phyloP scores from a whole-genome alignment of 139 green algal species.

The Mesotaenium endlicherianum region DNA sequence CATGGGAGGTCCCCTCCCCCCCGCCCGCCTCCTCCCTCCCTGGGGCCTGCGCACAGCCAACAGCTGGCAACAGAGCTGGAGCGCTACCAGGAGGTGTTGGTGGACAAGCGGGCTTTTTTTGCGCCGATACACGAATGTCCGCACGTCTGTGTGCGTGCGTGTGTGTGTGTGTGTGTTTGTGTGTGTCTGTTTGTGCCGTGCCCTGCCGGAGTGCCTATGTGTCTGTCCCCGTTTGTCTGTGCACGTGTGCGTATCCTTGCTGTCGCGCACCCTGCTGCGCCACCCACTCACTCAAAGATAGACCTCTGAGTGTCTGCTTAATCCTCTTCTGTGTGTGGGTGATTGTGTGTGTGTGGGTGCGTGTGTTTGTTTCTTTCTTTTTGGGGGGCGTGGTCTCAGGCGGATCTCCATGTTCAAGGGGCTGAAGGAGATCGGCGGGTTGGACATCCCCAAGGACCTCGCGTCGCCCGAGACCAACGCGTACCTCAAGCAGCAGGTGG shows the following conservation, averaged over 20 bases:
- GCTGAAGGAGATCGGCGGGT: conserved; percentile 74
- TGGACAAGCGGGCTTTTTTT: no score
- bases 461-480: conserved; percentile 6
- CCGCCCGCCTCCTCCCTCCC: no score
- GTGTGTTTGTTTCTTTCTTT: background rate
- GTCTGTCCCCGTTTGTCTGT: background rate
- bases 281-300: no score
- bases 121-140: background rate
- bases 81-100: no score
- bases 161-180: background rate
- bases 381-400: conserved; percentile 44
- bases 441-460: conserved; percentile 57
- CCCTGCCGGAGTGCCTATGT: background rate
- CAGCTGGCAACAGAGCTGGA: no score
- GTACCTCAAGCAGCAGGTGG: conserved; percentile 28
- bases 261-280: background rate
- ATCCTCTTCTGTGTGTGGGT: background rate
- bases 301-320: no score
- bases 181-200: background rate
- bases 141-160: background rate
- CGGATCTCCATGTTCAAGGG: conserved; percentile 73
- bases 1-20: no score
- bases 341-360: background rate
- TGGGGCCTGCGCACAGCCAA: no score
- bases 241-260: background rate